These are phyloP conservation scores for Schwanniomyces etchellsii DNA, from an alignment of 1,139 yeast genomes.

Conservation along the genomic window DNA sequence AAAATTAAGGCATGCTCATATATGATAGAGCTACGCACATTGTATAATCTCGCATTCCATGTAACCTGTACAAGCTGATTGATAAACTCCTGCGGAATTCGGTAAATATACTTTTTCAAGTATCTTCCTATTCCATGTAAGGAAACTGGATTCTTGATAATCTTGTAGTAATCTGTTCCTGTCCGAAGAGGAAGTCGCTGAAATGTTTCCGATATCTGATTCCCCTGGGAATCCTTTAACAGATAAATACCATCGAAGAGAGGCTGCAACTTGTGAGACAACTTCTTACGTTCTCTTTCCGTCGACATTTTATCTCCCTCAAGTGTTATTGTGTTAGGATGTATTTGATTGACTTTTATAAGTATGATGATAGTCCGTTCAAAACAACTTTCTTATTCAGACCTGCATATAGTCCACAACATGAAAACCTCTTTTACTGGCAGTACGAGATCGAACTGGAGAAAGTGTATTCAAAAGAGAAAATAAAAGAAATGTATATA, in stretches of 20 bases:
- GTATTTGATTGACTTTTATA: neutral
- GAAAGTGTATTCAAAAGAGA: too few relatives aligned
- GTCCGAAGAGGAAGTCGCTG: slow-evolving; percentile 49
- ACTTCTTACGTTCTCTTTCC: slow-evolving; percentile 36
- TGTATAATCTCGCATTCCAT: slow-evolving; percentile 86
- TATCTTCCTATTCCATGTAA: slow-evolving; percentile 36
- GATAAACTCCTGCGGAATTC: slow-evolving; percentile 60
- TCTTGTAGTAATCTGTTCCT: slow-evolving; percentile 42
- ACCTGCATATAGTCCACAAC: slow-evolving; percentile 1
- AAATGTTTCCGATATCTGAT: slow-evolving; percentile 41
- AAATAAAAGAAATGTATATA: too few relatives aligned
- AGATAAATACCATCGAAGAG: slow-evolving; percentile 39
- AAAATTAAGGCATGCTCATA: slow-evolving; percentile 68
- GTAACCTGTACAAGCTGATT: slow-evolving; percentile 76
- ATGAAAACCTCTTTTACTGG: too few relatives aligned
- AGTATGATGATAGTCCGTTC: neutral
- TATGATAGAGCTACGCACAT: slow-evolving; percentile 61
- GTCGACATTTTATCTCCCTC: slow-evolving; percentile 17
- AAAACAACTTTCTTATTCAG: neutral
- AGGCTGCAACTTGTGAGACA: slow-evolving; percentile 32
- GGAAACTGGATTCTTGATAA: slow-evolving; percentile 37
- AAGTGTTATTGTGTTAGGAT: neutral
- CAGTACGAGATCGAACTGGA: too few relatives aligned
- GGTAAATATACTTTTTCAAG: slow-evolving; percentile 48
- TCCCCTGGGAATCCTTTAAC: slow-evolving; percentile 40